Percentiles rank a stretch among this genome's conserved stretches.
phyloP scores from a whole-genome alignment of 1,284 basidiomycete species.

The Coniophora puteana region DNA sequence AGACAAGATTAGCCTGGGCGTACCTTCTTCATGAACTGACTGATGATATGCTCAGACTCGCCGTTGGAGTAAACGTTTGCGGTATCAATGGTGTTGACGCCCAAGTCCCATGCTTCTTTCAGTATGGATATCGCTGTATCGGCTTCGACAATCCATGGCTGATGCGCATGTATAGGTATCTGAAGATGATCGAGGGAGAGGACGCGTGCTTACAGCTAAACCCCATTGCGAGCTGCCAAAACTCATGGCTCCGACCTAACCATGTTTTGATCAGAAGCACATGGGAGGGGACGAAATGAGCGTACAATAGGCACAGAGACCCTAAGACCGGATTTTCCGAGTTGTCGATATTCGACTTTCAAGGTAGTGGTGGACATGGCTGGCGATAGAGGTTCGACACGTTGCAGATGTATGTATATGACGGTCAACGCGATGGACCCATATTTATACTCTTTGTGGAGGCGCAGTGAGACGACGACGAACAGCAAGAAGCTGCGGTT shows the following conservation, averaged over 20 bases:
- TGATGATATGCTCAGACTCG: conserved; percentile 41
- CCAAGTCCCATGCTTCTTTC: conserved; percentile 45
- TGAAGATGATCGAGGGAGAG: conserved; percentile 11
- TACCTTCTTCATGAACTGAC: conserved; percentile 50
- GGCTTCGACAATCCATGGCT: conserved; percentile 44
- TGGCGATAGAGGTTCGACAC: too few relatives aligned
- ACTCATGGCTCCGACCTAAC: conserved; percentile 43
- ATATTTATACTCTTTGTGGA: too few relatives aligned
- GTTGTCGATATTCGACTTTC: conserved; percentile 34
- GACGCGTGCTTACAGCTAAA: conserved; percentile 14
- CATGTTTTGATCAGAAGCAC: conserved; percentile 1
- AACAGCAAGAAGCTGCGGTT: too few relatives aligned
- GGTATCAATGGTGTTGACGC: conserved; percentile 48
- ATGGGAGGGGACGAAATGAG: too few relatives aligned
- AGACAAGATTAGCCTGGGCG: neutral
- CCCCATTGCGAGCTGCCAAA: conserved; percentile 39
- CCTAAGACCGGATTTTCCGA: conserved; percentile 45
- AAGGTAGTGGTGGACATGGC: conserved; percentile 8
- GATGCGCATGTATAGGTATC: neutral
- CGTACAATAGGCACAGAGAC: conserved; percentile 46
- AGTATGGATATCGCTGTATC: conserved; percentile 36
- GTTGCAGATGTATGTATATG: too few relatives aligned
- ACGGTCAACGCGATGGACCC: too few relatives aligned
- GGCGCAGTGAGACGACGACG: too few relatives aligned
- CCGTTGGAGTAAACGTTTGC: conserved; percentile 57